A percentile compares a stretch with the other conserved stretches of the same genome.
Evolutionary conservation across 345 rosid genomes (phyloP).

Genomic region (Clausena lansium): DNA sequence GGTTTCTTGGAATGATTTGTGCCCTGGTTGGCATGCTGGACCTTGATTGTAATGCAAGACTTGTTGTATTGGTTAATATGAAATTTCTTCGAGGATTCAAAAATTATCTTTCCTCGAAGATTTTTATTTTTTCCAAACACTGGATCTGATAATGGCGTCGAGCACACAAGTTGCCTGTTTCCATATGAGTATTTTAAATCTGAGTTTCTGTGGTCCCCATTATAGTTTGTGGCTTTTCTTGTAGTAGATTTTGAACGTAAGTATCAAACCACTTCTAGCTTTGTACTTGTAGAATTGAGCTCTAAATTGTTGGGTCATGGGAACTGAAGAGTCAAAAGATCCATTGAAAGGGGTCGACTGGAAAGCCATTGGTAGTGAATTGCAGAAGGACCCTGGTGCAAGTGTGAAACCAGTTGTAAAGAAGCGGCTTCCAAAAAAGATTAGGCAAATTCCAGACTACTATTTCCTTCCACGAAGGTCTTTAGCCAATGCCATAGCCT

Average conservation of each 20-base stretch:
- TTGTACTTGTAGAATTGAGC: constrained; percentile 6
- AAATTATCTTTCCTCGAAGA: neutral
- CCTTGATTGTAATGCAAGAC: neutral
- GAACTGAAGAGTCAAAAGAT: constrained; percentile 58
- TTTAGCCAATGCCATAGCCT: constrained; percentile 53
- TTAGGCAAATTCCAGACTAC: constrained; percentile 82
- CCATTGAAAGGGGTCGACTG: constrained; percentile 92
- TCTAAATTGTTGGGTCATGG: constrained; percentile 36
- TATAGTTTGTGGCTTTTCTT: neutral
- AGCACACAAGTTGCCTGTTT: neutral
- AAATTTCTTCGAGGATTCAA: neutral
- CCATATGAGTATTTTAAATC: neutral
- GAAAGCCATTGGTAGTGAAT: constrained; percentile 63
- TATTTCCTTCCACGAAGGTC: constrained; percentile 85
- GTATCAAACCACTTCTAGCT: neutral
- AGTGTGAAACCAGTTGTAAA: constrained; percentile 45
- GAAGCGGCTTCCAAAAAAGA: constrained; percentile 74
- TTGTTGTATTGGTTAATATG: neutral
- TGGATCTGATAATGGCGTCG: neutral
- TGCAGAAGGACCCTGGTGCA: constrained; percentile 62
- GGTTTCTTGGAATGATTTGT: neutral
- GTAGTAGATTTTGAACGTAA: neutral
- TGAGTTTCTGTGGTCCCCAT: neutral
- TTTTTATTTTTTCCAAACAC: neutral
- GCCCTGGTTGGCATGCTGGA: neutral